Conservation (phyloP, 495 filamentous ascomycete species). For the Aspergillus nanangensis region DNA sequence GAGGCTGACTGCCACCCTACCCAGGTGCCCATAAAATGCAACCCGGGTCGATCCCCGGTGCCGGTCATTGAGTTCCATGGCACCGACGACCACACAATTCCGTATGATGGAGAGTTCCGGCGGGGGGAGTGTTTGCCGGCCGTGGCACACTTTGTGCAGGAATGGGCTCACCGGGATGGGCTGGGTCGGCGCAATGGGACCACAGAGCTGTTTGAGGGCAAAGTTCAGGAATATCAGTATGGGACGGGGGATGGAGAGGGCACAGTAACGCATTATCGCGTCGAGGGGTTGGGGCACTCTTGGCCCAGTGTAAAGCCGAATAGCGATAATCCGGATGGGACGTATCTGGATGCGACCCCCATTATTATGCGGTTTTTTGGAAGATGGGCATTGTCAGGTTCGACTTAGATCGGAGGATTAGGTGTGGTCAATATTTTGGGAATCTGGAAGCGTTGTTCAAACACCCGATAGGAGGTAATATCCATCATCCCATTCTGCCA, state of each 20-base stretch:
- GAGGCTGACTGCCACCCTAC: conserved; percentile 2
- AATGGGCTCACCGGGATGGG: conserved; percentile 28
- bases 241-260: conserved; percentile 12
- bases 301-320: conserved; percentile 36
- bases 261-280: conserved; percentile 15
- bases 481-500: no score
- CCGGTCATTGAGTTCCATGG: conserved; percentile 51
- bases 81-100: conserved; percentile 29
- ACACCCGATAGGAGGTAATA: no score
- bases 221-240: conserved; percentile 7
- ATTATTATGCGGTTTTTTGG: conserved; percentile 36
- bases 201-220: conserved; percentile 5
- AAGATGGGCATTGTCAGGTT: conserved; percentile 2
- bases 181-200: conserved; percentile 15
- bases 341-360: conserved; percentile 33
- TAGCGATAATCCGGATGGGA: conserved; percentile 23
- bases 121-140: conserved; percentile 28
- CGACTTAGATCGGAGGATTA: no score
- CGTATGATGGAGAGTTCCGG: conserved; percentile 25
- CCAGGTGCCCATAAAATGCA: conserved; percentile 24
- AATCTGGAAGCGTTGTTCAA: no score
- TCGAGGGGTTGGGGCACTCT: conserved; percentile 24
- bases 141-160: conserved; percentile 29
- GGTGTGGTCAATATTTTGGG: no score
- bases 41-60: conserved; percentile 25